Evolutionary conservation across 768 basidiomycete species (phyloP), one percentile per base, ranked within the genome.

Genomic region (Epithele typhae): DNA sequence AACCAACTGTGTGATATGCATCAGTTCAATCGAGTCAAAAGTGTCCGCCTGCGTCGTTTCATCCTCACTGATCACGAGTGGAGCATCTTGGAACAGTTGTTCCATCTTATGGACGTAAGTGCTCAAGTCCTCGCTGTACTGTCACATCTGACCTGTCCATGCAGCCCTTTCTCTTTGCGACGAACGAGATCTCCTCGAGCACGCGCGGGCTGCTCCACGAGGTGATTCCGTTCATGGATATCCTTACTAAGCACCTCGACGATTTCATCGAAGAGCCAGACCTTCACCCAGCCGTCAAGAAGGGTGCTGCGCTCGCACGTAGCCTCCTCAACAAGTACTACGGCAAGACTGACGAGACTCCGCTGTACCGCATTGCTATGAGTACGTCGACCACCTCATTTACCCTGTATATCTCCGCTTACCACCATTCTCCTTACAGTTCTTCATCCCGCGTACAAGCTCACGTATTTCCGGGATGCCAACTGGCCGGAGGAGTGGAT

Each of bases 301-400:
- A 47, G 39, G 59, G 60, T n/a, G 60, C 58, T 0, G 33, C 55
- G 3, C 49, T 49, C 1, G 63, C 58, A 0, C 46, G 30, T 2
- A 22, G 27, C 0, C 45, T 64, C 33, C 37, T 67, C 17, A 60
- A 64, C 47, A 66, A 64, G 48, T 67, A 66, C 45, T 67, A 64
- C 44, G 23, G 45, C 0, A 35, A 36, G 0, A 65, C 60, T 0
- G 63, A 64, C 46, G 51, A 62, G 2, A 57, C 59, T 0, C 34
- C 51, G 10, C 52, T 62, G 2, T 61, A 60, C 24, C 53, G 61
- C 1, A 46, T 64, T 11, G 58, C 61, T 0, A 63, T 65, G 61
- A 53, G 64, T 65, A 33, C 5, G 51, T 59, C 21, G 9, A 41
- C 17, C 14, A 7, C 27, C 7, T 14, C 27, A 7, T 30, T 30